Evolutionary conservation across 2,329 filamentous ascomycete genomes (phyloP).

Genomic region (Lecanoromycetidae sp.): DNA sequence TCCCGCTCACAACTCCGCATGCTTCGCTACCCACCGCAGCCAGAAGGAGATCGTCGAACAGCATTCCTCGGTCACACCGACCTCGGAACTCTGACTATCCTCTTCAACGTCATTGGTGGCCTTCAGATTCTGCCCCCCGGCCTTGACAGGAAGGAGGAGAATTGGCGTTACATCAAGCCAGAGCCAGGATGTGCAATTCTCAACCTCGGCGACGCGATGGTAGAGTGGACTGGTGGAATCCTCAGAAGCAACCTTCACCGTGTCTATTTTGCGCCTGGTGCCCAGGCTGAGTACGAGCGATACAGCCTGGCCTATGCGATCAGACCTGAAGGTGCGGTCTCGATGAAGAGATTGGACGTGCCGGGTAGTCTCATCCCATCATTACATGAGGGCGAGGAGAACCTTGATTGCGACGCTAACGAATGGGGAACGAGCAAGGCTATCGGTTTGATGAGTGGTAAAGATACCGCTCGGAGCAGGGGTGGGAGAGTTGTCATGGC

Average conservation of each 20-base stretch:
- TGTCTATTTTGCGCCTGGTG: background rate
- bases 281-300: background rate
- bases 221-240: conserved; percentile 21
- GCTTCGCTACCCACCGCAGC: no score
- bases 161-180: conserved; percentile 44
- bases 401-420: no score
- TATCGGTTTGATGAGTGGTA: no score
- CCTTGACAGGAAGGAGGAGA: conserved; percentile 15
- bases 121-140: conserved; percentile 36
- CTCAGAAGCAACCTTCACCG: conserved; percentile 2
- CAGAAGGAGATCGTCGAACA: conserved; percentile 28
- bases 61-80: conserved; percentile 42
- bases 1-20: no score
- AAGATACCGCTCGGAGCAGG: no score
- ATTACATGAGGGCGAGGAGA: no score
- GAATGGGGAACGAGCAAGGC: no score
- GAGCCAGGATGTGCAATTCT: conserved; percentile 36
- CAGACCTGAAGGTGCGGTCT: background rate
- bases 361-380: no score
- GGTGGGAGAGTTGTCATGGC: no score
- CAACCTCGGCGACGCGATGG: conserved; percentile 34
- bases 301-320: background rate
- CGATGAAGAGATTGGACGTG: background rate
- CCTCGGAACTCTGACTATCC: conserved; percentile 43
- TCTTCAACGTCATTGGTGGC: conserved; percentile 45